Evolutionary conservation across 2,329 filamentous ascomycete species (phyloP).

Genomic region (Colletotrichum eleusines): DNA sequence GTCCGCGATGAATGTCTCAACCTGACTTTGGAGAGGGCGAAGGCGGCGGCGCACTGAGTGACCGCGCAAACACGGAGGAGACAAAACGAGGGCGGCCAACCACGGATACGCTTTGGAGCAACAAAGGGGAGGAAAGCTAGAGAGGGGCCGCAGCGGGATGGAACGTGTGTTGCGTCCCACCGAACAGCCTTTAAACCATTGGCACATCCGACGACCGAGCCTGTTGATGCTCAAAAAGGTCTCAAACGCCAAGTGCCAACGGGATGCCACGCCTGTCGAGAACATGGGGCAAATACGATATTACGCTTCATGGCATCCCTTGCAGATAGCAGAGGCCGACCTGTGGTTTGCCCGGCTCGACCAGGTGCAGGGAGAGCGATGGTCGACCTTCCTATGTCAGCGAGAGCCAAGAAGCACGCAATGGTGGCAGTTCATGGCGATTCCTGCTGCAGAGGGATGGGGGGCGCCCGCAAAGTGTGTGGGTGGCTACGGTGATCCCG

Average conservation of each 20-base stretch:
- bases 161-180: neutral
- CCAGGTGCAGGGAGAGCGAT: slow-evolving; percentile 1
- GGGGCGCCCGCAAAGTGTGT: neutral
- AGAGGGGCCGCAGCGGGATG: neutral
- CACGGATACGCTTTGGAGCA: neutral
- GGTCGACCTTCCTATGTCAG: slow-evolving; percentile 35
- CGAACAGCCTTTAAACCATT: slow-evolving; percentile 17
- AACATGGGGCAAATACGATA: slow-evolving; percentile 17
- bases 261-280: neutral
- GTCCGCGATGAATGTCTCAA: neutral
- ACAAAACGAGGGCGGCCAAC: neutral
- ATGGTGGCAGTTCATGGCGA: slow-evolving; percentile 35
- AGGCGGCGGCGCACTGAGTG: slow-evolving; percentile 16
- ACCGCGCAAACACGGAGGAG: neutral
- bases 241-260: slow-evolving; percentile 21
- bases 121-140: neutral
- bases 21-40: neutral
- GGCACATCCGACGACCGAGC: neutral
- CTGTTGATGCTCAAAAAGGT: neutral
- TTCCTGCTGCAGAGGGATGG: neutral
- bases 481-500: neutral
- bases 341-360: neutral
- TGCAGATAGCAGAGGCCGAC: neutral
- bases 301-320: neutral
- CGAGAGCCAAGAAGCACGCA: slow-evolving; percentile 40